These are phyloP conservation scores for Colletotrichum musae DNA, from an alignment of 2,329 filamentous ascomycete species.

Conservation along the genomic window DNA sequence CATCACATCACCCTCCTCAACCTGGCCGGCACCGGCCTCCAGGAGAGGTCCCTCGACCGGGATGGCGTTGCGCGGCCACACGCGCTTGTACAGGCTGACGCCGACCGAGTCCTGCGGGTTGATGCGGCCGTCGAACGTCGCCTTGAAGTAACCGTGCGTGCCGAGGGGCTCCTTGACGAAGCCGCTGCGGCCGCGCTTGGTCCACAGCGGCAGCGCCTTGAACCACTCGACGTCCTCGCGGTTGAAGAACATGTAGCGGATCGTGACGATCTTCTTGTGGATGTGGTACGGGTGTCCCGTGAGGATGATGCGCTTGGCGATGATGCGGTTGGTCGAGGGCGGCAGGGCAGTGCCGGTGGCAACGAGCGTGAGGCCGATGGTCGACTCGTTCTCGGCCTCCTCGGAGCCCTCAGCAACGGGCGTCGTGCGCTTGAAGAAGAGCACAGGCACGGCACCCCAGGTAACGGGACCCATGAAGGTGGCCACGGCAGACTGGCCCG, in stretches of 20 bases:
- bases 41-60: constrained; percentile 61
- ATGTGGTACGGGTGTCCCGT: constrained; percentile 99
- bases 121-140: constrained; percentile 95
- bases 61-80: constrained; percentile 81
- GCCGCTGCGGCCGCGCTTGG: constrained; percentile 86
- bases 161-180: constrained; percentile 95
- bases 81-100: constrained; percentile 88
- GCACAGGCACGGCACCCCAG: constrained; percentile 91
- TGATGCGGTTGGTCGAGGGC: constrained; percentile 81
- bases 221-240: constrained; percentile 96
- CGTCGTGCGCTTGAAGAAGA: constrained; percentile 83
- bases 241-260: constrained; percentile 99
- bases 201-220: constrained; percentile 96
- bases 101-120: constrained; percentile 96
- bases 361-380: constrained; percentile 77
- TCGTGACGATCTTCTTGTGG: constrained; percentile 96
- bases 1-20: constrained; percentile 53
- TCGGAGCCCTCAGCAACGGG: constrained; percentile 54
- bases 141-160: constrained; percentile 99
- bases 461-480: constrained; percentile 91
- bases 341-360: constrained; percentile 90
- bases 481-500: constrained; percentile 89
- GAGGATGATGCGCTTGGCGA: constrained; percentile 94
- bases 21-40: constrained; percentile 46
- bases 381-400: constrained; percentile 57